Evolutionary conservation across 202 grass and related monocot species (phyloP), one percentile per base, ranked within the genome.

Genomic region (Miscanthus sacchariflorus): DNA sequence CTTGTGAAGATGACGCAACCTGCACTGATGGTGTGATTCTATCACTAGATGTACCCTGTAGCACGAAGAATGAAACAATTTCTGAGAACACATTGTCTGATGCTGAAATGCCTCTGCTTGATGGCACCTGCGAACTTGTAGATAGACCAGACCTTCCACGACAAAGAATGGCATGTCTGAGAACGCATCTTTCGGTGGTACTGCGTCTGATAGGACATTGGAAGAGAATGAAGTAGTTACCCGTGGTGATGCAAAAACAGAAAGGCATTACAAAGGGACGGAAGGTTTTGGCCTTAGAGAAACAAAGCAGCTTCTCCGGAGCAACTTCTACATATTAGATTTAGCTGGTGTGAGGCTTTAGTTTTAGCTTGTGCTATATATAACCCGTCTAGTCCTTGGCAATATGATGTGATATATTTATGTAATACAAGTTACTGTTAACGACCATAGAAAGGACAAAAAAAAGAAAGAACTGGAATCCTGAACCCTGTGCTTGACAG

Each of bases 251-350:
- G 86, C 72, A 21, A 95, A 85, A 83, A 40, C 27, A 66, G 87
- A 89, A 46, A 66, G 68, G 43, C 78, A 72, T 40, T 43, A 71
- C 82, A 95, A 95, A 30, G 87, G 82, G 93, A 28, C 89, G 89
- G 13, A 95, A 93, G 89, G 68, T 88, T 45, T 14, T 70, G 66
- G 5, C 23, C 46, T 69, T 72, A 38, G 64, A 74, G 10, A 88
- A 67, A 77, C 89, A 84, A 76, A 58, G 4, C 54, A 92, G 86
- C 72, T 89, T 74, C 7, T 81, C 79, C 3, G 74, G 61, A 15
- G 36, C 36, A 48, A 21, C 39, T 24, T 58, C 72, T 78, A 27
- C 50, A 85, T 81, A 64, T 65, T 88, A 88, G 65, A 23, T 75
- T 23, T 13, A 4, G 61, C 21, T 49, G 21, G 59, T 12, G 38